Conservation (phyloP, 345 rosid genomes). For the Diplotaxis tenuifolia region DNA sequence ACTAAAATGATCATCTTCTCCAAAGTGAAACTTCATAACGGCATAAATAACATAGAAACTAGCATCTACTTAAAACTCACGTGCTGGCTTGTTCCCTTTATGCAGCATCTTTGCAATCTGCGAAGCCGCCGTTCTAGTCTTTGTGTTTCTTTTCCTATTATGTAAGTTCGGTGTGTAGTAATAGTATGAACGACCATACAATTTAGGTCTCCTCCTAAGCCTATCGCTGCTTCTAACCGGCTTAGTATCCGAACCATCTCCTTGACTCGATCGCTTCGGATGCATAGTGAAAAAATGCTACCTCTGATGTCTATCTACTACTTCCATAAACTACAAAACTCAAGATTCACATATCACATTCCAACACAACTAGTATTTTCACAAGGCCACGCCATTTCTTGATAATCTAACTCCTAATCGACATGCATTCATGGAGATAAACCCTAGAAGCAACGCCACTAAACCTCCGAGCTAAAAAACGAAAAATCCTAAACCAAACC, state of each 20-base stretch:
- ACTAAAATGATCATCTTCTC: constrained; percentile 3
- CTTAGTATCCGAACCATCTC: constrained; percentile 77
- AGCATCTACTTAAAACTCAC: constrained; percentile 14
- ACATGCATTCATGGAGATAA: constrained; percentile 25
- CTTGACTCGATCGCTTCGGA: constrained; percentile 78
- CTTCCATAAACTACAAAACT: constrained; percentile 54
- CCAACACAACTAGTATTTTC: constrained; percentile 3
- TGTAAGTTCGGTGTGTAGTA: constrained; percentile 67
- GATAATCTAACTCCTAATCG: neutral
- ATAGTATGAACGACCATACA: constrained; percentile 54
- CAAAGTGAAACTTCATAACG: constrained; percentile 7
- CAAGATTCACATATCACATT: constrained; percentile 23
- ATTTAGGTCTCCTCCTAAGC: constrained; percentile 85
- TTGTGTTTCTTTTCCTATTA: constrained; percentile 69
- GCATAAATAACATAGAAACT: neutral
- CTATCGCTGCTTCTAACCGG: constrained; percentile 93
- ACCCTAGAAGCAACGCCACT: constrained; percentile 23
- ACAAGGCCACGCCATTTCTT: neutral
- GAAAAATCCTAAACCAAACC: constrained; percentile 18
- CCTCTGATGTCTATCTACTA: constrained; percentile 33
- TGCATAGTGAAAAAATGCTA: constrained; percentile 66
- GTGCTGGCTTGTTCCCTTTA: constrained; percentile 55
- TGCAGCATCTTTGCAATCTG: constrained; percentile 82
- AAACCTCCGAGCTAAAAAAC: constrained; percentile 23
- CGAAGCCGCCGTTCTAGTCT: constrained; percentile 89